These are phyloP conservation scores for Rhodotorula mucilaginosa DNA, from an alignment of 1,284 basidiomycete genomes.

Conservation along the genomic window DNA sequence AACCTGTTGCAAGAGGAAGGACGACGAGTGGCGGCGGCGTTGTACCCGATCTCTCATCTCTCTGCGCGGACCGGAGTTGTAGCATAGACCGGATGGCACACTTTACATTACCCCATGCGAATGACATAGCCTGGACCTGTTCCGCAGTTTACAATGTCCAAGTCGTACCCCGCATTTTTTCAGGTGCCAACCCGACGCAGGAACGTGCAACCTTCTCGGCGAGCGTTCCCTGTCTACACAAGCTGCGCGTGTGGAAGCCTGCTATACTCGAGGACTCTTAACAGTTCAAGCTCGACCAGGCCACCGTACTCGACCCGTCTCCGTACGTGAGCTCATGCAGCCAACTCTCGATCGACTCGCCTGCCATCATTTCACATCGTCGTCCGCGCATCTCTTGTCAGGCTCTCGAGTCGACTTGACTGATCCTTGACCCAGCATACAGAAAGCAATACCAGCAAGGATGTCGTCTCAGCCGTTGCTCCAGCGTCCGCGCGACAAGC, in stretches of 20 bases:
- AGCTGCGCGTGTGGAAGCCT: not conserved
- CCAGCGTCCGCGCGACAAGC: constrained; percentile 81
- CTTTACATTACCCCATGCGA: not conserved
- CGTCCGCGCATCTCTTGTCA: not conserved
- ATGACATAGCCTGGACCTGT: too few species aligned
- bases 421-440: too few species aligned
- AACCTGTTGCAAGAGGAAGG: constrained; percentile 91
- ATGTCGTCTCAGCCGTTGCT: constrained; percentile 99
- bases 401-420: too few species aligned
- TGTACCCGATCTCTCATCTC: constrained; percentile 49
- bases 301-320: not conserved
- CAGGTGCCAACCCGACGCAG: too few species aligned
- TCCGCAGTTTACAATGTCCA: too few species aligned
- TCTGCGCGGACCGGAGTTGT: constrained; percentile 30
- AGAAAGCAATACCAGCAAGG: not conserved
- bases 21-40: constrained; percentile 79
- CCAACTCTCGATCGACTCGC: not conserved
- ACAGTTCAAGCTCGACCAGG: not conserved
- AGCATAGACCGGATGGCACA: not conserved
- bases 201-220: not conserved
- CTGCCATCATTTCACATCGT: not conserved
- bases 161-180: not conserved
- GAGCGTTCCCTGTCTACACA: not conserved
- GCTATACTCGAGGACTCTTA: too few species aligned
- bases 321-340: not conserved